Evolutionary conservation across 108 stramenopile species (phyloP).

Genomic region (Nitzschia putrida): DNA sequence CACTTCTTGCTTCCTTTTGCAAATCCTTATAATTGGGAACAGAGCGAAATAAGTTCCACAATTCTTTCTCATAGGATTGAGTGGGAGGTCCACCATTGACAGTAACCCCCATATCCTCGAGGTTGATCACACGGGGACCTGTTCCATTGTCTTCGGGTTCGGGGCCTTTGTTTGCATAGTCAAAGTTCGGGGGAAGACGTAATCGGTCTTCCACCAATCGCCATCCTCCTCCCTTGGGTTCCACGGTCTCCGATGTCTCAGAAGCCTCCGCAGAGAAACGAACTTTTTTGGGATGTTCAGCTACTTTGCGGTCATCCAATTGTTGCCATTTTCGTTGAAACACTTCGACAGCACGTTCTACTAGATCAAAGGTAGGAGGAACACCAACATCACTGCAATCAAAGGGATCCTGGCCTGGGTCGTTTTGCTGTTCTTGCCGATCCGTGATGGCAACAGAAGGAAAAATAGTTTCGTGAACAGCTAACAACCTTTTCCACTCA

Average conservation of each 20-base stretch:
- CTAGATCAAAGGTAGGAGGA: constrained; percentile 38
- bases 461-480: background rate
- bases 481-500: background rate
- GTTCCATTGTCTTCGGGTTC: constrained; percentile 17
- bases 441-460: background rate
- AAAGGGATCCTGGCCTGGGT: constrained; percentile 45
- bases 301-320: constrained; percentile 50
- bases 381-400: constrained; percentile 59
- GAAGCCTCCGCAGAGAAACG: background rate
- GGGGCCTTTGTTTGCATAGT: constrained; percentile 33
- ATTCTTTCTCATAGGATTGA: constrained; percentile 63
- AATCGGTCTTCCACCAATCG: constrained; percentile 28
- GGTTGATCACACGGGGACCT: constrained; percentile 30
- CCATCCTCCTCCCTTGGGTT: constrained; percentile 18
- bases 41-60: constrained; percentile 71
- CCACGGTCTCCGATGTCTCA: background rate
- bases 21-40: constrained; percentile 56
- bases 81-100: too few species aligned
- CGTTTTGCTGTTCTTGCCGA: too few species aligned
- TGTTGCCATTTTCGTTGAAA: constrained; percentile 51
- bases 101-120: constrained; percentile 19
- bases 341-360: constrained; percentile 38
- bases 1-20: constrained; percentile 27
- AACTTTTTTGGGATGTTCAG: background rate
- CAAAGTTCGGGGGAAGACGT: constrained; percentile 49